phyloP scores from a whole-genome alignment of 2,329 filamentous ascomycete genomes.

The Colletotrichum echinochloae region DNA sequence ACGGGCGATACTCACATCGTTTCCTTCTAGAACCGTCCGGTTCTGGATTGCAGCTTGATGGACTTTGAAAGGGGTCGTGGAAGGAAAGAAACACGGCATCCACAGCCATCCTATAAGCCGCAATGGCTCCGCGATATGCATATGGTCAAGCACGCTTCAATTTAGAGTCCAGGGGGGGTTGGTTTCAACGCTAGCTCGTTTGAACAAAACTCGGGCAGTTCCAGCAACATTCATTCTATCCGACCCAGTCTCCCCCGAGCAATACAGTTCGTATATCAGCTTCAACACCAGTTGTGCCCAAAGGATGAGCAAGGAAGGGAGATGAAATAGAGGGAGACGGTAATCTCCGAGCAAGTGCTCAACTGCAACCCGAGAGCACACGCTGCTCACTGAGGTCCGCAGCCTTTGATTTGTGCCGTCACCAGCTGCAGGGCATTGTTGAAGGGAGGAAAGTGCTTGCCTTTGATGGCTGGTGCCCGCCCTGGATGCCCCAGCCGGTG shows the following conservation, averaged over 20 bases:
- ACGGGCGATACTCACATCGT: too few relatives aligned
- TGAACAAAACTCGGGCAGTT: too few relatives aligned
- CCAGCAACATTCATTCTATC: not conserved
- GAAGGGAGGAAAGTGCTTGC: slow-evolving; percentile 8
- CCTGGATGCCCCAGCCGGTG: slow-evolving; percentile 7
- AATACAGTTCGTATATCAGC: not conserved
- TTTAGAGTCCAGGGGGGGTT: not conserved
- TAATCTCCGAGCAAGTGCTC: not conserved
- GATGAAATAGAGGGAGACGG: not conserved
- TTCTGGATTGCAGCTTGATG: not conserved
- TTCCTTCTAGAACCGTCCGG: not conserved
- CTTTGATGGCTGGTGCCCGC: slow-evolving; percentile 8
- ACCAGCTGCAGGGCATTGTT: slow-evolving; percentile 15
- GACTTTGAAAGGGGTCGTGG: not conserved
- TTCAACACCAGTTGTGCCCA: not conserved
- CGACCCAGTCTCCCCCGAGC: not conserved
- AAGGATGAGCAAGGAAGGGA: not conserved
- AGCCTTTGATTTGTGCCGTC: slow-evolving; percentile 20
- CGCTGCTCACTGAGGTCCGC: not conserved
- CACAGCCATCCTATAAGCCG: not conserved
- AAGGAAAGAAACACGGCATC: too few relatives aligned
- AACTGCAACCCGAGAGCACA: too few relatives aligned
- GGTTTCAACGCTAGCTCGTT: not conserved
- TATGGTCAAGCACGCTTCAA: not conserved
- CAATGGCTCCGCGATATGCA: not conserved